A percentile compares a stretch with the other conserved stretches of the same genome.
These are phyloP conservation scores for Colletotrichum gloeosporioides DNA, from an alignment of 2,329 filamentous ascomycete genomes.

Conservation along the genomic window DNA sequence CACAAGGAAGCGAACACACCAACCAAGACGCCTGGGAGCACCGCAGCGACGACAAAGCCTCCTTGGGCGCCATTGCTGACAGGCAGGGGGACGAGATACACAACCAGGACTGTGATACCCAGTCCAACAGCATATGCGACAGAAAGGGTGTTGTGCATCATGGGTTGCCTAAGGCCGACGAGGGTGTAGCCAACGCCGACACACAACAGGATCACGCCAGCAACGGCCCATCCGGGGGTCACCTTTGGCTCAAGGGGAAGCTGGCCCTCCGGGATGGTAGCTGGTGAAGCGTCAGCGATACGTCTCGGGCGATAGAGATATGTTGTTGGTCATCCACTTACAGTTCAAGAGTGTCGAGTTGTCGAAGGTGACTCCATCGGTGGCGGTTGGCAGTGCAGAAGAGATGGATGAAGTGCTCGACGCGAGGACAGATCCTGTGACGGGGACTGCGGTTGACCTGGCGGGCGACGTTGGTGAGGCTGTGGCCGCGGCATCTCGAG, in stretches of 20 bases:
- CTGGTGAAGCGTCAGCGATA: conserved; percentile 34
- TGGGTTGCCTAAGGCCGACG: conserved; percentile 82
- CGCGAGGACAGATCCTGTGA: neutral
- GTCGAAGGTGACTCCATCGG: conserved; percentile 25
- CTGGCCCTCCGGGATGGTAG: conserved; percentile 51
- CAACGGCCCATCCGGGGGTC: conserved; percentile 82
- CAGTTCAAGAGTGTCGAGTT: conserved; percentile 39
- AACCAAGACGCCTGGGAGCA: conserved; percentile 75
- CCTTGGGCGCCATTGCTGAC: conserved; percentile 80
- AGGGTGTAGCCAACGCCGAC: conserved; percentile 75
- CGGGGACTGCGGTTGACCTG: neutral
- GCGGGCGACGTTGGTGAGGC: neutral
- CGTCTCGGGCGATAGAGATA: neutral
- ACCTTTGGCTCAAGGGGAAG: conserved; percentile 77
- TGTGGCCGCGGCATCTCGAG: neutral
- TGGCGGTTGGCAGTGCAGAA: conserved; percentile 6
- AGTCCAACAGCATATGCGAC: conserved; percentile 75
- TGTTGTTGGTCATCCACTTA: conserved; percentile 24
- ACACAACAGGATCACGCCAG: conserved; percentile 76
- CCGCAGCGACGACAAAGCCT: conserved; percentile 81
- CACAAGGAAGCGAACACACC: conserved; percentile 73
- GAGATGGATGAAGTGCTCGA: neutral
- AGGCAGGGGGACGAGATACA: conserved; percentile 87
- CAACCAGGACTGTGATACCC: conserved; percentile 79
- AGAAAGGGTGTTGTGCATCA: conserved; percentile 82